Percentiles rank a stretch among this genome's conserved stretches.
Conservation (phyloP, 306 rosid species). For the Oxytropis ochrocephala region DNA sequence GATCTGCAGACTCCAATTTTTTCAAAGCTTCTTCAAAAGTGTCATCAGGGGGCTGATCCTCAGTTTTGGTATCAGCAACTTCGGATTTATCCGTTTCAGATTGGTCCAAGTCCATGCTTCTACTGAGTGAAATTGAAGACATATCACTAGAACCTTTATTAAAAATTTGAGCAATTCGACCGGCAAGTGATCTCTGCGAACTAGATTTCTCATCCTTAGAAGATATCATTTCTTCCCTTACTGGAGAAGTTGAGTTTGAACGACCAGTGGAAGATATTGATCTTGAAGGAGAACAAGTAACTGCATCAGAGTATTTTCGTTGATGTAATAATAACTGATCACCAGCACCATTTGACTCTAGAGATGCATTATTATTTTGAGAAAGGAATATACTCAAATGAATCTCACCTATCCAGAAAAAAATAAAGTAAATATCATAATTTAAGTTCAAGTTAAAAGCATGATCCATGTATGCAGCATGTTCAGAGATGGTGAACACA, state of each 20-base stretch:
- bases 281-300: not conserved
- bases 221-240: conserved; percentile 42
- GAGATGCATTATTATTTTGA: conserved; percentile 29
- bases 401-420: conserved; percentile 58
- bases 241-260: conserved; percentile 49
- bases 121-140: conserved; percentile 26
- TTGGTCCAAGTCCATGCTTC: conserved; percentile 46
- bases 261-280: conserved; percentile 11
- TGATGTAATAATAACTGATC: conserved; percentile 1
- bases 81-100: conserved; percentile 40
- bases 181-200: conserved; percentile 63
- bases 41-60: conserved; percentile 47
- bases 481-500: not conserved
- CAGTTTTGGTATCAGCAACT: conserved; percentile 37
- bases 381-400: conserved; percentile 45
- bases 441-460: conserved; percentile 12
- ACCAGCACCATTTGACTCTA: conserved; percentile 25
- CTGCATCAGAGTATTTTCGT: conserved; percentile 23
- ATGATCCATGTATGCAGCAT: not conserved
- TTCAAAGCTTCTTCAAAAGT: conserved; percentile 61
- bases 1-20: conserved; percentile 50
- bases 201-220: conserved; percentile 50
- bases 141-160: conserved; percentile 50
- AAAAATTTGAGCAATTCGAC: conserved; percentile 68
- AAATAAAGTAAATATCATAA: conserved; percentile 7